Evolutionary conservation across 2,329 filamentous ascomycete genomes (phyloP).

Genomic region (Davidsoniella australis): DNA sequence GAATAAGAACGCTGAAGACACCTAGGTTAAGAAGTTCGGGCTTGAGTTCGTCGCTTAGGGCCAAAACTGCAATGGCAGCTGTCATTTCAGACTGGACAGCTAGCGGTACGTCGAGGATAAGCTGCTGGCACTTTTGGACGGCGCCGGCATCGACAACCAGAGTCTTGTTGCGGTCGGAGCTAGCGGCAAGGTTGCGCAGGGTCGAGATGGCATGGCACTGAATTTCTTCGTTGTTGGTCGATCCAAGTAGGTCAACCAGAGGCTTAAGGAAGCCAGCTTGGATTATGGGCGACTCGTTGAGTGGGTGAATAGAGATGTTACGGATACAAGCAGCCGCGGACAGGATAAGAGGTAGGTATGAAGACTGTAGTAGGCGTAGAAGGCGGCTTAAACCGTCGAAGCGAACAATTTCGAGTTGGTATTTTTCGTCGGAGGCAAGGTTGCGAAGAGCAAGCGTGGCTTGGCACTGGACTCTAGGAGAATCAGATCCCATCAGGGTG

Average conservation of each 20-base stretch:
- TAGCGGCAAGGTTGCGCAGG: constrained; percentile 83
- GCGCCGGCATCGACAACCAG: constrained; percentile 92
- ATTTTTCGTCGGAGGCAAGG: constrained; percentile 93
- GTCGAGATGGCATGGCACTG: constrained; percentile 98
- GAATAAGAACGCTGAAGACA: constrained; percentile 92
- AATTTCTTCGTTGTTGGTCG: constrained; percentile 95
- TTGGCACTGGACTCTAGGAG: constrained; percentile 95
- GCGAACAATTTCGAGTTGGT: constrained; percentile 92
- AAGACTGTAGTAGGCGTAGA: constrained; percentile 79
- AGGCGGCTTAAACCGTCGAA: constrained; percentile 72
- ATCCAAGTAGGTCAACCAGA: constrained; percentile 80
- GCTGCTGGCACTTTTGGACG: constrained; percentile 95
- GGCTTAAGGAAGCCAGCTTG: constrained; percentile 92
- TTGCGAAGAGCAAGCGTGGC: constrained; percentile 87
- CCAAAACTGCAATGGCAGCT: constrained; percentile 91
- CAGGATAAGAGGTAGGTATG: constrained; percentile 86
- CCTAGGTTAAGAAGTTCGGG: constrained; percentile 76
- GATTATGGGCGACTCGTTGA: constrained; percentile 97
- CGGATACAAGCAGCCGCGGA: constrained; percentile 96
- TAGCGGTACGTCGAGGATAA: constrained; percentile 81
- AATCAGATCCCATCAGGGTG: constrained; percentile 91
- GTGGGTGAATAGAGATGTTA: constrained; percentile 94
- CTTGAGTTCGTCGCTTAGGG: constrained; percentile 90
- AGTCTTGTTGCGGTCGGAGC: constrained; percentile 94
- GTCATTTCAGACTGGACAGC: constrained; percentile 99